These are phyloP conservation scores for Hydrangea macrophylla DNA, from an alignment of 148 eudicot species.

Conservation along the genomic window DNA sequence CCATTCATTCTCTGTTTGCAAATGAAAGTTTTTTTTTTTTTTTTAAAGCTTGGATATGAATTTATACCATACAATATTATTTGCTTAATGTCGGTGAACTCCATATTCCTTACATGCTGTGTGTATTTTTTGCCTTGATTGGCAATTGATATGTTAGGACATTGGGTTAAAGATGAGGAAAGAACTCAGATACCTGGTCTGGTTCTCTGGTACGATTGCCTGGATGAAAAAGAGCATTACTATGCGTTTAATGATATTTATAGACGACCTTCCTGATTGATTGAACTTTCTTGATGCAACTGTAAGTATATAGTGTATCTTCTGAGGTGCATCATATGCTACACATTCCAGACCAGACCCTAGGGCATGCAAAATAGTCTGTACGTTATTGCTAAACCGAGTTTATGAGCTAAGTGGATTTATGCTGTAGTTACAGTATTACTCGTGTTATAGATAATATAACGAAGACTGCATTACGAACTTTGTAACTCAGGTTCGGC, in stretches of 20 bases:
- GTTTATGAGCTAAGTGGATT: neutral
- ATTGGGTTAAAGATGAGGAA: too few relatives aligned
- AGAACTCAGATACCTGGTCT: too few relatives aligned
- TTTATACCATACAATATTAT: too few relatives aligned
- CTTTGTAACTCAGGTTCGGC: conserved; percentile 51
- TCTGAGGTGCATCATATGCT: neutral
- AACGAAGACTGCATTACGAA: neutral
- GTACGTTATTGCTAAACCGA: neutral
- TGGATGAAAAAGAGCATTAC: too few relatives aligned
- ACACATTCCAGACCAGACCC: neutral
- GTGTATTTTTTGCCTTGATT: too few relatives aligned
- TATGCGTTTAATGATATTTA: neutral
- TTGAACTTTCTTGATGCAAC: neutral
- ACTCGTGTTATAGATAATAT: neutral
- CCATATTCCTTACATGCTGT: too few relatives aligned
- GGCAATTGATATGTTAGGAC: too few relatives aligned
- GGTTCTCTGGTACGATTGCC: too few relatives aligned
- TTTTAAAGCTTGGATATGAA: too few relatives aligned
- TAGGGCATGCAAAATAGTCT: neutral
- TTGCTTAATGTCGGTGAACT: too few relatives aligned
- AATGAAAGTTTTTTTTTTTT: too few relatives aligned
- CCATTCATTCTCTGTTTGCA: too few relatives aligned
- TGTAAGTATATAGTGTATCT: neutral
- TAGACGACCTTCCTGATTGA: neutral
- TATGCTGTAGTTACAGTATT: neutral